Percentiles rank a stretch among this genome's conserved stretches.
Conservation (phyloP, 2,329 filamentous ascomycete species). For the Scytalidium lignicola region DNA sequence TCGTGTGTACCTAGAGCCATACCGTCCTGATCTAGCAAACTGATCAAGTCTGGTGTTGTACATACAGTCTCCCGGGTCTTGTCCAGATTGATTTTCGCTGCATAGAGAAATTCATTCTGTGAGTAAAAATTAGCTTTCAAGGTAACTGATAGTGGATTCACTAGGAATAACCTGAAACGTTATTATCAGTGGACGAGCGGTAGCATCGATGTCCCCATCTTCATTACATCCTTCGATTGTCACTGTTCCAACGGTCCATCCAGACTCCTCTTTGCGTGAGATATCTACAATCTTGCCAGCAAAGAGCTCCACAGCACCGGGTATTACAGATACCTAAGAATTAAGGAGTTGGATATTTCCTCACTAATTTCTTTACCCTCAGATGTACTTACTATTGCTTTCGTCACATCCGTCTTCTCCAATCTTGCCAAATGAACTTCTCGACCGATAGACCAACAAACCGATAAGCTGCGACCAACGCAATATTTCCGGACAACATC, state of each 20-base stretch:
- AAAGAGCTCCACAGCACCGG: too few relatives aligned
- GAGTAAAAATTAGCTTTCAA: too few relatives aligned
- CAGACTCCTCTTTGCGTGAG: constrained; percentile 29
- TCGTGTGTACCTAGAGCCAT: constrained; percentile 44
- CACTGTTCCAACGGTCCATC: constrained; percentile 36
- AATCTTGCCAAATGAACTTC: constrained; percentile 27
- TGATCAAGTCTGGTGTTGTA: constrained; percentile 30
- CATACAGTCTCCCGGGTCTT: constrained; percentile 7
- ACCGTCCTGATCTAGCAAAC: constrained; percentile 33
- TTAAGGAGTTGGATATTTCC: too few relatives aligned
- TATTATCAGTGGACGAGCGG: too few relatives aligned
- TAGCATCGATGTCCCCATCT: too few relatives aligned
- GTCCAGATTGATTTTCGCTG: constrained; percentile 18
- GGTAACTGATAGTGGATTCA: too few relatives aligned
- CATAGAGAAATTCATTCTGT: constrained; percentile 38
- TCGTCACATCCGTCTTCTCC: constrained; percentile 23
- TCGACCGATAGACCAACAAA: constrained; percentile 30
- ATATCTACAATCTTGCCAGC: constrained; percentile 37
- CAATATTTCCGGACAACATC: constrained; percentile 29
- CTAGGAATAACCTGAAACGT: too few relatives aligned
- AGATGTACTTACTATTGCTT: constrained; percentile 19
- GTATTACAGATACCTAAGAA: constrained; percentile 33
- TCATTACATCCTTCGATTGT: constrained; percentile 32
- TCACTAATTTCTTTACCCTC: too few relatives aligned
- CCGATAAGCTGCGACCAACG: constrained; percentile 30